Base-by-base conservation (phyloP, 345 rosid genomes). In the Hibiscus mutabilis region DNA sequence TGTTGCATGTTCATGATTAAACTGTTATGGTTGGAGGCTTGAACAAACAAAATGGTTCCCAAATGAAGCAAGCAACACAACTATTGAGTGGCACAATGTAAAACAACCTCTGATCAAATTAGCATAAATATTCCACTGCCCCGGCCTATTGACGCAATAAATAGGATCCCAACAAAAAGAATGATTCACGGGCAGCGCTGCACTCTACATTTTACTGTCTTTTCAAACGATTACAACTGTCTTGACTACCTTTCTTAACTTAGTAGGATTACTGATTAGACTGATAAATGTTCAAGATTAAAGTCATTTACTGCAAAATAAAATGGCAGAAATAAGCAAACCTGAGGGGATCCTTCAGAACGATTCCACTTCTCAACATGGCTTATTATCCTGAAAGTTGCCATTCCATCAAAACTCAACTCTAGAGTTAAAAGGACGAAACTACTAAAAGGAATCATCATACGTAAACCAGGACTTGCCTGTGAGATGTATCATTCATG, bases 401-500 rank as follows among this genome's bases (percentile, higher is more conserved):
- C 2, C 13, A 74, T 14, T 60, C 44, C 1, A 72, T 75, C 52
- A 47, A 25, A 8, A 47, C 57, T 35, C 19, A 60, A 42, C 24
- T 73, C 63, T 53, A 7, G 12, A 57, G 15, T 27, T 31, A 65
- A 64, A 74, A 33, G 8, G 63, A 55, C 46, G 7, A 49, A 49
- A 42, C 65, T 44, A 47, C 58, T 35, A 22, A 19, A 52, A 10
- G 1, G 44, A 47, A 70, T 42, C 27, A 56, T 46, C 4, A 47
- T 51, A 71, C 33, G 31, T 40, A 74, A 27, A 68, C 2, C 11
- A 69, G 25, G 44, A 77, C 81, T 84, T 74, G 77, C 98, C 93
- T 91, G 87, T 90, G 98, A 71, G 98, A 94, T 58, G 98, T 90
- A 80, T 92, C 93, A 77, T 94, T 94, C 98, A 94, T 90, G 82